Percentiles rank a stretch among this genome's conserved stretches.
Evolutionary conservation across 2,329 filamentous ascomycete genomes (phyloP).

Genomic region (Ophiostoma ips): DNA sequence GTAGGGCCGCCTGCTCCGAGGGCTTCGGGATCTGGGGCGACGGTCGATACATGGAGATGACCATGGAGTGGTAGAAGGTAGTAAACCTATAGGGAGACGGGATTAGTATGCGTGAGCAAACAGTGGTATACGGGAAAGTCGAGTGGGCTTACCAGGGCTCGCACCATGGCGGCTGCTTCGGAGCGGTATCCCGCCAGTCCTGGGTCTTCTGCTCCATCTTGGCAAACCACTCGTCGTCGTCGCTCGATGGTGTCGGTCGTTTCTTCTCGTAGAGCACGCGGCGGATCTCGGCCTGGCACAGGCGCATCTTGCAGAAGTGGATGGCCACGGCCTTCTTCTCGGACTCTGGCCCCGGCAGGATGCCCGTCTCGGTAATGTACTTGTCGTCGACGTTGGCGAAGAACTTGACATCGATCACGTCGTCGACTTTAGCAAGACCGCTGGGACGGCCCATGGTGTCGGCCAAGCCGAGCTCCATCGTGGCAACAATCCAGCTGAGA

Average conservation of each 20-base stretch:
- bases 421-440: conserved; percentile 67
- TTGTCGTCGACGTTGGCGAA: conserved; percentile 72
- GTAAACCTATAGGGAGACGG: conserved; percentile 46
- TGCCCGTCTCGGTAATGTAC: conserved; percentile 65
- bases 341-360: conserved; percentile 56
- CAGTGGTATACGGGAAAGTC: too few relatives aligned
- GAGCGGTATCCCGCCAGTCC: conserved; percentile 65
- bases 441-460: conserved; percentile 79
- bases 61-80: conserved; percentile 69
- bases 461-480: conserved; percentile 79
- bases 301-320: conserved; percentile 84
- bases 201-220: conserved; percentile 67
- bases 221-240: conserved; percentile 76
- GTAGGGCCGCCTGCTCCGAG: conserved; percentile 59
- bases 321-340: conserved; percentile 80
- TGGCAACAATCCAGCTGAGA: conserved; percentile 74
- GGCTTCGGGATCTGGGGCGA: conserved; percentile 86
- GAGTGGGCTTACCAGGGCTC: conserved; percentile 59
- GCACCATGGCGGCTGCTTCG: conserved; percentile 57
- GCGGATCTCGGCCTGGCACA: conserved; percentile 77
- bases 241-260: conserved; percentile 58
- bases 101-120: too few relatives aligned
- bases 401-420: conserved; percentile 74
- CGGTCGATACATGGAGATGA: conserved; percentile 76
- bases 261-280: conserved; percentile 78